Conservation (phyloP, 2,329 filamentous ascomycete genomes). For the Stemphylium lycopersici region DNA sequence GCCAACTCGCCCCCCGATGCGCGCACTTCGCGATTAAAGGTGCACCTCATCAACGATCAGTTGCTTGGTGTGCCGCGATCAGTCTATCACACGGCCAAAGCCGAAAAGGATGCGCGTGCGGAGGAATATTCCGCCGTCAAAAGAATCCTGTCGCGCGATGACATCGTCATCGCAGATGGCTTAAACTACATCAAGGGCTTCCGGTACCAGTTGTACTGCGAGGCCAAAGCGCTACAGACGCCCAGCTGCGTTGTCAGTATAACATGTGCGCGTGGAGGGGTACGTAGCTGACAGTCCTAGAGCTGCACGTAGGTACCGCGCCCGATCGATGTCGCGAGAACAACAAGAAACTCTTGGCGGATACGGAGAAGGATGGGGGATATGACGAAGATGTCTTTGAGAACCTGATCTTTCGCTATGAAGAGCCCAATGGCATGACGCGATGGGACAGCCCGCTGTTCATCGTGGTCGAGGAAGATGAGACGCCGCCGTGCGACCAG, state of each 20-base stretch:
- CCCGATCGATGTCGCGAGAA: constrained; percentile 62
- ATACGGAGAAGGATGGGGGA: constrained; percentile 47
- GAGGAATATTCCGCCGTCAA: constrained; percentile 79
- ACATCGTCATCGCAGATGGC: constrained; percentile 80
- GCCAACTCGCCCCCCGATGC: constrained; percentile 51
- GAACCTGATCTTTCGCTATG: constrained; percentile 80
- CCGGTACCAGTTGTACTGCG: constrained; percentile 84
- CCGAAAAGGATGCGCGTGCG: constrained; percentile 82
- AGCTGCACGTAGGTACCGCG: constrained; percentile 65
- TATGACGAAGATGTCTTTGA: constrained; percentile 72
- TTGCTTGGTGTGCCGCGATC: constrained; percentile 70
- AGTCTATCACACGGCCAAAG: constrained; percentile 78
- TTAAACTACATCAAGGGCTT: constrained; percentile 91
- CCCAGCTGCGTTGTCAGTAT: constrained; percentile 71
- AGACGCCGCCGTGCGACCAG: constrained; percentile 67
- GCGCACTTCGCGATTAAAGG: constrained; percentile 61
- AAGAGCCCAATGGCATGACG: constrained; percentile 85
- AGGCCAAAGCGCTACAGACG: constrained; percentile 79
- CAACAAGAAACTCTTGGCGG: constrained; percentile 63
- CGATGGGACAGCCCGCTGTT: constrained; percentile 86
- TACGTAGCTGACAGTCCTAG: constrained; percentile 43
- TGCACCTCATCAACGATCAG: constrained; percentile 77
- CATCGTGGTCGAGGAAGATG: constrained; percentile 77
- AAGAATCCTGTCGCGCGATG: constrained; percentile 71
- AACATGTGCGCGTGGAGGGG: not conserved